A percentile compares a stretch with the other conserved stretches of the same genome.
Evolutionary conservation across 106 monocot genomes (phyloP).

Genomic region (Triglochin maritima): DNA sequence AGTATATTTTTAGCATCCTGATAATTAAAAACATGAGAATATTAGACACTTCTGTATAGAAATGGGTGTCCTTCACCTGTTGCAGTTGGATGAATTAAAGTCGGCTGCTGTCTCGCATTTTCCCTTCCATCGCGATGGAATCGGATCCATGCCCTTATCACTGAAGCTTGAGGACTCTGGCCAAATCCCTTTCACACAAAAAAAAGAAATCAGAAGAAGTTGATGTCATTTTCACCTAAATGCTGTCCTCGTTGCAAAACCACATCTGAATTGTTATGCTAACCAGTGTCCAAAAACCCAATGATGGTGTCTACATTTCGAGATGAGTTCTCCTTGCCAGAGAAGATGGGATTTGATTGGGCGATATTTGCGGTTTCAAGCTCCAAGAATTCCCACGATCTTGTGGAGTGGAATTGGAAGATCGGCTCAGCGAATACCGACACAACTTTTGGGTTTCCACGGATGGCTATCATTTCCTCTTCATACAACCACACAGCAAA

Average conservation of each 20-base stretch:
- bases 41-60: too few relatives aligned
- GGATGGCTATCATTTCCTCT: slow-evolving; percentile 37
- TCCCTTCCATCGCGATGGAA: slow-evolving; percentile 69
- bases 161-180: slow-evolving; percentile 71
- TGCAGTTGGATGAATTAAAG: slow-evolving; percentile 54
- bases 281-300: slow-evolving; percentile 76
- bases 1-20: too few relatives aligned
- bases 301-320: slow-evolving; percentile 39
- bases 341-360: background rate
- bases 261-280: background rate
- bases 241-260: background rate
- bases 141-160: slow-evolving; percentile 31
- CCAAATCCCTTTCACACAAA: slow-evolving; percentile 38
- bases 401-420: slow-evolving; percentile 55
- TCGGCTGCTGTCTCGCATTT: slow-evolving; percentile 35
- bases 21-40: too few relatives aligned
- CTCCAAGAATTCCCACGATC: slow-evolving; percentile 74
- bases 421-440: slow-evolving; percentile 63
- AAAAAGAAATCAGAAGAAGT: background rate
- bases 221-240: background rate
- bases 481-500: slow-evolving; percentile 43
- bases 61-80: slow-evolving; percentile 31
- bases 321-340: background rate
- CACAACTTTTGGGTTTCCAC: slow-evolving; percentile 33
- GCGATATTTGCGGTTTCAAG: slow-evolving; percentile 19